Base-by-base conservation (phyloP, 352 stramenopile genomes). In the Phytophthora boehmeriae region DNA sequence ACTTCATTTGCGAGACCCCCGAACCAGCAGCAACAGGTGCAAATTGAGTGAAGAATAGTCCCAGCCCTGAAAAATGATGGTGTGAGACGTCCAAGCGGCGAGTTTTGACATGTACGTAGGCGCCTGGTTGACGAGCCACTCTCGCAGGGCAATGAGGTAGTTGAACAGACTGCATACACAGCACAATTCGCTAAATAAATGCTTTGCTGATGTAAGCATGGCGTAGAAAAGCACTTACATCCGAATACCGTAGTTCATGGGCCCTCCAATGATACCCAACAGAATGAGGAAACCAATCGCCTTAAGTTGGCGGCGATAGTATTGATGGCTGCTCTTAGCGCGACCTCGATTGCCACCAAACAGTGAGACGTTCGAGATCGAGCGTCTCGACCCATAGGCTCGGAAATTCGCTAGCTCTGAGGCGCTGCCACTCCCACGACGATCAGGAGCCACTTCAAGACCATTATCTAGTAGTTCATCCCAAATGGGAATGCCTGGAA, bases 1-100 rank as follows among this genome's bases (percentile, higher is more conserved):
- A 88, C 60, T 96, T 96, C 78, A 96, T 96, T 63, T 95, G 82
- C 5, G 88, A 92, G 66, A 96, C 73, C 4, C 88, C 88, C 0
- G 86, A 95, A 46, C 88, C 88, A 50, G 68, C 64, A 41, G 86
- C 82, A 42, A 86, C 86, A 25, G 86, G 83, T n/a, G 81, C 73
- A 14, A 92, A 56, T 39, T 86, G 77, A 16, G 86, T 94, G 66
- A 83, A 88, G 50, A 94, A 73, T 0, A 94, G 48, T 0, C 77
- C 83, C 5, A 92, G 59, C 36, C 78, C 53, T 25, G 83, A 89
- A 55, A 94, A 94, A 13, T 75, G 32, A 94, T 54, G n/a, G 83
- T 92, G 59, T 94, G 86, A 4, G 68, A 61, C 16, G 73, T 76
- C 86, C 86, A 94, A 35, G 85, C 59, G 22, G 72, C 42, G 42